These are phyloP conservation scores for Ajuga chamaepitys DNA, from an alignment of 257 asterid species.

Conservation along the genomic window DNA sequence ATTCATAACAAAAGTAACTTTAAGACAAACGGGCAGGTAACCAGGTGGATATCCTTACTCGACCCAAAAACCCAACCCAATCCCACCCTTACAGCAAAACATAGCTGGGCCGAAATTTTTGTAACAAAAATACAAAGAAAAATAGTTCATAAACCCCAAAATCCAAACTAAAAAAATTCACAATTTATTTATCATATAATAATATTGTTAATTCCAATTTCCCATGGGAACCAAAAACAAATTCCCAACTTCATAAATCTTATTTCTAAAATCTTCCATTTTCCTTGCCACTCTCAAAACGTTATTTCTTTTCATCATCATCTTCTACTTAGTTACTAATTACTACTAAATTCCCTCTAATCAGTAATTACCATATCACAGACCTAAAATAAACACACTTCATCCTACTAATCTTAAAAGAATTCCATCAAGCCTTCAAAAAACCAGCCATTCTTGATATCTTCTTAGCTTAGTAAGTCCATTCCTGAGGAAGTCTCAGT, in stretches of 20 bases:
- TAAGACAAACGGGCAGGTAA: too few relatives aligned
- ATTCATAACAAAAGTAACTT: too few relatives aligned
- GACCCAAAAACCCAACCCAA: too few relatives aligned
- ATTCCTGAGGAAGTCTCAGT: slow-evolving; percentile 62
- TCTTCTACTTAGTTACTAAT: slow-evolving; percentile 10
- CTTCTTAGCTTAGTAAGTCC: slow-evolving; percentile 49
- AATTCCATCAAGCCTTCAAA: too few relatives aligned
- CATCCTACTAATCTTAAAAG: neutral
- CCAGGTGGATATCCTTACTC: too few relatives aligned
- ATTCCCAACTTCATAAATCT: neutral
- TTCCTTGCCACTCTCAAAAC: neutral
- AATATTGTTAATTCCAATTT: neutral
- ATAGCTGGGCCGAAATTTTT: too few relatives aligned
- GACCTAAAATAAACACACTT: neutral
- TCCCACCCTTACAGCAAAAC: too few relatives aligned
- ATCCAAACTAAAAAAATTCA: too few relatives aligned
- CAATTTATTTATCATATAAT: neutral
- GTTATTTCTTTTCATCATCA: slow-evolving; percentile 21
- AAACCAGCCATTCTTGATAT: neutral
- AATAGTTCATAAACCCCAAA: too few relatives aligned
- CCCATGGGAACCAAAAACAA: slow-evolving; percentile 2
- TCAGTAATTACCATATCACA: neutral
- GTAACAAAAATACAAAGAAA: too few relatives aligned
- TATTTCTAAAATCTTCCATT: neutral
- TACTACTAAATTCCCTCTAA: neutral